Percentiles rank a stretch among this genome's conserved stretches.
These are phyloP conservation scores for Raffaelea ambrosiae DNA, from an alignment of 2,329 filamentous ascomycete genomes.

Conservation along the genomic window DNA sequence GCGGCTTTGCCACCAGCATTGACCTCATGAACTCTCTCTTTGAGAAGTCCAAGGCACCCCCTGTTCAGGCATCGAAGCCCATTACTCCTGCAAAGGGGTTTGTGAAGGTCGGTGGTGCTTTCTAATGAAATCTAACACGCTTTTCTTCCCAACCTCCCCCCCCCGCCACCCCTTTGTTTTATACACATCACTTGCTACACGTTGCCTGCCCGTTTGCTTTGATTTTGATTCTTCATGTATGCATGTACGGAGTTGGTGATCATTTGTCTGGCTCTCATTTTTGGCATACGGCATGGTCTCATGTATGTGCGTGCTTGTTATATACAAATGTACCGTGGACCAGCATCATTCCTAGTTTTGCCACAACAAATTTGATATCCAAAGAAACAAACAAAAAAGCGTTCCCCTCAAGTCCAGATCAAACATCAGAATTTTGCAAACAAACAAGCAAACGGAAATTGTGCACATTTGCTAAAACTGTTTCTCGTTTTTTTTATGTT, in stretches of 20 bases:
- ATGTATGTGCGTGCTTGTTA: too few relatives aligned
- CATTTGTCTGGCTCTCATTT: neutral
- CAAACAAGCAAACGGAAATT: too few relatives aligned
- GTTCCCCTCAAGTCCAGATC: too few relatives aligned
- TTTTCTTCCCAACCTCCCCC: neutral
- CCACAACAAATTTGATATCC: too few relatives aligned
- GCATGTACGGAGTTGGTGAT: neutral
- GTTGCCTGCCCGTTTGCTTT: too few relatives aligned
- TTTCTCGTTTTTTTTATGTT: conserved; percentile 17
- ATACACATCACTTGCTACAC: neutral
- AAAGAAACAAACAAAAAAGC: too few relatives aligned
- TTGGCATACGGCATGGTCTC: too few relatives aligned
- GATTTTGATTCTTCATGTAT: too few relatives aligned
- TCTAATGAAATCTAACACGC: conserved; percentile 27
- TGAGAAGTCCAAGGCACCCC: conserved; percentile 57
- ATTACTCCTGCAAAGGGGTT: conserved; percentile 55
- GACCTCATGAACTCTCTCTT: conserved; percentile 95
- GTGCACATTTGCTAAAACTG: neutral
- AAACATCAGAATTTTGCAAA: too few relatives aligned
- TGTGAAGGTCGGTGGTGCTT: conserved; percentile 69
- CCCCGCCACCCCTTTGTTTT: neutral
- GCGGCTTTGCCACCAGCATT: conserved; percentile 78
- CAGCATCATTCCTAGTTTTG: too few relatives aligned
- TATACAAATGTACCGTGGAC: too few relatives aligned
- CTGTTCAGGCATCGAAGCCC: conserved; percentile 41